Evolutionary conservation across 2,329 filamentous ascomycete genomes (phyloP), one percentile per base, ranked within the genome.

Genomic region (Biscogniauxia sp.): DNA sequence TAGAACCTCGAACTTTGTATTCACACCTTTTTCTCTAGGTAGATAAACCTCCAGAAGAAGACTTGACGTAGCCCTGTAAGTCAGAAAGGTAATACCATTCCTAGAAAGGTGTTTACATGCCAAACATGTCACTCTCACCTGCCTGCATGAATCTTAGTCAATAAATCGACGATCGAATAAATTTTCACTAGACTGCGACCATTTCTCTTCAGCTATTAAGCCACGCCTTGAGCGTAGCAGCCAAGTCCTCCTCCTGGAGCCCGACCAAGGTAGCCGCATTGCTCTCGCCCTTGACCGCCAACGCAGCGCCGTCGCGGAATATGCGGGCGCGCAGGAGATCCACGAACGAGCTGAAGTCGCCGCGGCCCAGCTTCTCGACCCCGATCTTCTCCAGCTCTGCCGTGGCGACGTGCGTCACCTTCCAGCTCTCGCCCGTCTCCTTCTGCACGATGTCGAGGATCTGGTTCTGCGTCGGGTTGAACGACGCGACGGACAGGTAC

Each of bases 391-490:
- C 69, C 55, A 76, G 62, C 8, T 78, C 78, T 0, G 65, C 69
- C 20, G 74, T 73, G 9, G 64, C 71, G 8, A 72, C 60, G 6
- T 70, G 72, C 2, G 75, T 77, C 1, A 87, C 75, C 0, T 77
- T 74, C 78, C 81, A 88, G 61, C 82, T 81, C 19, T 74, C 68
- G 1, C 80, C 80, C 0, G 82, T 83, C 11, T 79, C 73, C 59
- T 81, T 79, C 72, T 90, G 84, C 2, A 84, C 73, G 0, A 79
- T 70, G 13, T 74, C 72, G 1, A 89, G 69, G 1, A 90, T 72
- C 64, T 88, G 78, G 19, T 83, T 83, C 72, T 88, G 86, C 1
- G 82, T 81, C 0, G 82, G 79, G 28, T 80, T 80, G 65, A 88
- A 84, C 0, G 82, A 86, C 2, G 84, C 80, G 17, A 88, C 74